Percentiles rank a stretch among this genome's conserved stretches.
Evolutionary conservation across 2,329 filamentous ascomycete species (phyloP).

Genomic region (Aspergillus versicolor): DNA sequence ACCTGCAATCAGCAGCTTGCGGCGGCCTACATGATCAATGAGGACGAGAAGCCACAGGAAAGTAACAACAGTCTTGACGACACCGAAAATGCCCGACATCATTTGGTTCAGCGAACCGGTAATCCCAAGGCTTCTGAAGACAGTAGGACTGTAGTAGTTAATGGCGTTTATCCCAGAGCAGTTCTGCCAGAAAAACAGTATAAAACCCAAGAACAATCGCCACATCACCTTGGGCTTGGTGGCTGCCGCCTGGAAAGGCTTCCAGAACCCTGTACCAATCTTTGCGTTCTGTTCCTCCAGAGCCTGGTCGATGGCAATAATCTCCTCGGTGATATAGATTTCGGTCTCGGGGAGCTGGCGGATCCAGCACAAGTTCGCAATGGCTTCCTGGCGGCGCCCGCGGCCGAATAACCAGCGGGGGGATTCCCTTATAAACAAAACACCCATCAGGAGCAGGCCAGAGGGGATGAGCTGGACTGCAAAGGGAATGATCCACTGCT

Average conservation of each 20-base stretch:
- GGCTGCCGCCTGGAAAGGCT: conserved; percentile 61
- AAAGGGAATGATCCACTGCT: conserved; percentile 45
- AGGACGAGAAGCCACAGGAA: conserved; percentile 68
- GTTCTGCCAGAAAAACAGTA: conserved; percentile 79
- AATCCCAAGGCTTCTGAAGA: conserved; percentile 67
- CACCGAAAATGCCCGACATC: conserved; percentile 67
- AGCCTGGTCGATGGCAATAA: conserved; percentile 68
- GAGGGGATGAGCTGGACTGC: conserved; percentile 43
- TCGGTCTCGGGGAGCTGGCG: conserved; percentile 43
- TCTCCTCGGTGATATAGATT: conserved; percentile 71
- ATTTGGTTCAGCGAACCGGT: conserved; percentile 60
- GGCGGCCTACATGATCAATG: conserved; percentile 64
- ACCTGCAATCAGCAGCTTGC: conserved; percentile 65
- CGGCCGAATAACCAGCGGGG: conserved; percentile 70
- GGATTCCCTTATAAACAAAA: conserved; percentile 63
- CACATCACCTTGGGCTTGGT: conserved; percentile 61
- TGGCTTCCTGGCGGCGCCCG: conserved; percentile 66
- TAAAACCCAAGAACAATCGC: conserved; percentile 70
- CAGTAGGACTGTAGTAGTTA: conserved; percentile 71
- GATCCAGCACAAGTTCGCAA: conserved; percentile 52
- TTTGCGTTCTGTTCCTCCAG: conserved; percentile 65
- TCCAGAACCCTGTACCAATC: conserved; percentile 72
- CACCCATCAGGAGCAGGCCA: conserved; percentile 50
- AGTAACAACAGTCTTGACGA: conserved; percentile 70
- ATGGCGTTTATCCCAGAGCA: conserved; percentile 74